These are phyloP conservation scores for Russula virescens DNA, from an alignment of 768 basidiomycete genomes.

Conservation along the genomic window DNA sequence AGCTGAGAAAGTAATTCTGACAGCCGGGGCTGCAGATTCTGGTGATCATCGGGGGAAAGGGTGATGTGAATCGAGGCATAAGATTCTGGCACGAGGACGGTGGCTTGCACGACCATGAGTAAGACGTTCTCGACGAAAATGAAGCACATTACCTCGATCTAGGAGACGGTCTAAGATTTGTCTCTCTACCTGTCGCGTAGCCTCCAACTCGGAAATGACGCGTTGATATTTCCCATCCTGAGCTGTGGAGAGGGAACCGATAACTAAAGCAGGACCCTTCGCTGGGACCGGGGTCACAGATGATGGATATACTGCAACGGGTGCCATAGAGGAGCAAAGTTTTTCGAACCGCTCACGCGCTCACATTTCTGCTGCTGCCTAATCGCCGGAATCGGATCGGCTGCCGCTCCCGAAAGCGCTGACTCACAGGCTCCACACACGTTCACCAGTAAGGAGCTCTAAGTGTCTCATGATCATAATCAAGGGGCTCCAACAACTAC, in stretches of 20 bases:
- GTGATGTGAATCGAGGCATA: slow-evolving; percentile 66
- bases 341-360: neutral
- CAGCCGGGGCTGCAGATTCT: slow-evolving; percentile 46
- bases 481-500: slow-evolving; percentile 2
- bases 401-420: slow-evolving; percentile 1
- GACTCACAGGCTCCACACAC: neutral
- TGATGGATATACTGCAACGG: slow-evolving; percentile 45
- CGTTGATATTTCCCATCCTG: slow-evolving; percentile 75
- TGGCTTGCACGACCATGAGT: slow-evolving; percentile 40
- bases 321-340: slow-evolving; percentile 44
- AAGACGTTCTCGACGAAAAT: slow-evolving; percentile 7
- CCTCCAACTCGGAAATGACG: slow-evolving; percentile 55
- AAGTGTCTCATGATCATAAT: neutral
- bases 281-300: slow-evolving; percentile 22
- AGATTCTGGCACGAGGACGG: slow-evolving; percentile 43
- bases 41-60: slow-evolving; percentile 61
- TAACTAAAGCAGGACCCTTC: slow-evolving; percentile 55
- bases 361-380: neutral
- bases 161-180: slow-evolving; percentile 79
- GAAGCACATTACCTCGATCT: slow-evolving; percentile 56
- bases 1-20: slow-evolving; percentile 55
- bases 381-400: neutral
- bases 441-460: too few species aligned
- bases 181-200: slow-evolving; percentile 55
- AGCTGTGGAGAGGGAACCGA: slow-evolving; percentile 75